Percentiles rank a stretch among this genome's conserved stretches.
phyloP scores from a whole-genome alignment of 345 rosid species.

The Ceriops tagal region DNA sequence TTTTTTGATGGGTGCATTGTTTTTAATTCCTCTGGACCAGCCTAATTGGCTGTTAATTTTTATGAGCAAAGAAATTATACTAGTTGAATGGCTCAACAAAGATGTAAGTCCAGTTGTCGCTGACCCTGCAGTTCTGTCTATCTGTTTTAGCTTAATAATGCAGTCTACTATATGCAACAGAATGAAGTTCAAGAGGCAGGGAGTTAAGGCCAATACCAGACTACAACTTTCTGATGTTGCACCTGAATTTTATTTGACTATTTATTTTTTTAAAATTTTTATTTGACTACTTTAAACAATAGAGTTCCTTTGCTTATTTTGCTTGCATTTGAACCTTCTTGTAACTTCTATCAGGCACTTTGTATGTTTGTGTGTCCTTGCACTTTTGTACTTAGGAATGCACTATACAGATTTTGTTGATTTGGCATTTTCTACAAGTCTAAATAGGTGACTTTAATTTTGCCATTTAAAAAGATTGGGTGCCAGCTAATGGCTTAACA shows the following conservation, averaged over 20 bases:
- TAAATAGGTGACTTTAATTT: not conserved
- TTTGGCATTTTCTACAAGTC: not conserved
- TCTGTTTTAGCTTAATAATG: not conserved
- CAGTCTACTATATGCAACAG: not conserved
- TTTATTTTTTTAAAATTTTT: not conserved
- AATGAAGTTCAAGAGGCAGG: no score
- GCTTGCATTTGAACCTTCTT: not conserved
- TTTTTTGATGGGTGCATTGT: not conserved
- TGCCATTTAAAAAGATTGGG: not conserved
- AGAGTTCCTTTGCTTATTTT: not conserved
- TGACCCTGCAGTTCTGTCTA: not conserved
- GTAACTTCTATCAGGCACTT: no score
- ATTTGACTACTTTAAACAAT: not conserved
- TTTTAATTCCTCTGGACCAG: no score
- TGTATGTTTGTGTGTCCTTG: no score
- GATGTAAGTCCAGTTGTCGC: not conserved
- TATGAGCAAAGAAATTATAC: not conserved
- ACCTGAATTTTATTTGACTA: not conserved
- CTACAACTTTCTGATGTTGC: not conserved
- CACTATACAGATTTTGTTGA: not conserved
- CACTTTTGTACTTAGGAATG: not conserved
- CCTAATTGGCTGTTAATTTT: no score
- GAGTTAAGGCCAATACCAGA: not conserved
- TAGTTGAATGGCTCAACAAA: no score
- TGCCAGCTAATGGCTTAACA: constrained; percentile 17